A percentile compares a stretch with the other conserved stretches of the same genome.
Evolutionary conservation across 2,329 filamentous ascomycete genomes (phyloP).

Genomic region (Periglandula ipomoeae): DNA sequence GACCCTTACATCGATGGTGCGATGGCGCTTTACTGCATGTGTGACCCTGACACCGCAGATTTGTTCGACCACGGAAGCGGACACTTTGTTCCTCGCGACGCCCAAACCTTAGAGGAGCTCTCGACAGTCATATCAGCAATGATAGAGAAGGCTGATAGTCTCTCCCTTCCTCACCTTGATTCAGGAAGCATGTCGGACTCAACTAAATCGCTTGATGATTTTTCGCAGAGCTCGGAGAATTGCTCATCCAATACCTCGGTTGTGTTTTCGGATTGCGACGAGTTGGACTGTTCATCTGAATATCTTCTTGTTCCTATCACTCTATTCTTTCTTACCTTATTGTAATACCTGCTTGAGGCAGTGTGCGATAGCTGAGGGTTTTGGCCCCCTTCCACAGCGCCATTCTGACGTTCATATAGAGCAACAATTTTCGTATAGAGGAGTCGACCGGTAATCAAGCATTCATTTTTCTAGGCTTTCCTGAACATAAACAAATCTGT

Average conservation of each 20-base stretch:
- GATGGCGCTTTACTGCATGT: slow-evolving; percentile 53
- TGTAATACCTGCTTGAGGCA: too few species aligned
- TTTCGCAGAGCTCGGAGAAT: background rate
- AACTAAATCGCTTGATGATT: background rate
- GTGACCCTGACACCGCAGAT: slow-evolving; percentile 47
- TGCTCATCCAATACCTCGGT: background rate
- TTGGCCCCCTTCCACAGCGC: too few species aligned
- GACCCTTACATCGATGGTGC: slow-evolving; percentile 54
- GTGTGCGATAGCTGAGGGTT: too few species aligned
- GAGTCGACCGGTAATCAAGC: too few species aligned
- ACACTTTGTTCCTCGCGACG: slow-evolving; percentile 50
- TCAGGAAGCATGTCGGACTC: background rate
- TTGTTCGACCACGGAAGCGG: slow-evolving; percentile 60
- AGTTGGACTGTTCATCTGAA: background rate
- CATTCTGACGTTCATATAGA: too few species aligned
- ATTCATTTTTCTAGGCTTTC: too few species aligned
- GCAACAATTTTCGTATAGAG: too few species aligned
- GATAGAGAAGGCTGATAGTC: background rate
- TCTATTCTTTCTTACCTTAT: too few species aligned
- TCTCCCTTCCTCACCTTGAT: background rate
- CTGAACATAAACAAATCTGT: too few species aligned
- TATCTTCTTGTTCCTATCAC: too few species aligned
- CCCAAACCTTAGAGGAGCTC: slow-evolving; percentile 37
- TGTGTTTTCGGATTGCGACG: background rate
- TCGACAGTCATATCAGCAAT: slow-evolving; percentile 9